Evolutionary conservation across 2,329 filamentous ascomycete species (phyloP).

Genomic region (Monosporascus sp.): DNA sequence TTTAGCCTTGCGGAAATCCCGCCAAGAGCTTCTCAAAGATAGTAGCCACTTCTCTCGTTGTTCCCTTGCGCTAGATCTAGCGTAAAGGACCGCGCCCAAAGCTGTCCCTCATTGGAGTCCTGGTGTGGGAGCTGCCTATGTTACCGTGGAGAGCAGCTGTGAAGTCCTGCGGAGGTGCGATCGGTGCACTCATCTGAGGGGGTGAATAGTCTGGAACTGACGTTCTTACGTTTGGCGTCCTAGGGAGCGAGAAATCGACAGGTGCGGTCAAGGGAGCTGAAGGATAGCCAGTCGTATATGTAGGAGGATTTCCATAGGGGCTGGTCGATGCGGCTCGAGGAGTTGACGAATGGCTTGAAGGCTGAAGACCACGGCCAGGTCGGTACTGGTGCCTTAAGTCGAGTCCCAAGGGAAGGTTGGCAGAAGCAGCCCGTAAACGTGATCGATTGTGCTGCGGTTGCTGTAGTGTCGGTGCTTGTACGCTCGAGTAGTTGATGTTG

Average conservation of each 20-base stretch:
- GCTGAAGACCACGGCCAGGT: constrained; percentile 22
- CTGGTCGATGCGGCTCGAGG: constrained; percentile 34
- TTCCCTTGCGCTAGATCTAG: constrained; percentile 19
- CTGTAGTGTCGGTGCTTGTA: constrained; percentile 35
- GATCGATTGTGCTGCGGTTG: constrained; percentile 38
- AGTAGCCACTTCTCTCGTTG: constrained; percentile 23
- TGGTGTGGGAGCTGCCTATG: constrained; percentile 30
- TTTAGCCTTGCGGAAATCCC: constrained; percentile 17
- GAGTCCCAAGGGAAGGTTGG: constrained; percentile 25
- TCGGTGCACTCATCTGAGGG: constrained; percentile 50
- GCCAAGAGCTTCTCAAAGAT: constrained; percentile 20
- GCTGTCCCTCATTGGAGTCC: constrained; percentile 40
- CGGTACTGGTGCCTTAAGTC: constrained; percentile 28
- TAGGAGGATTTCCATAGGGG: constrained; percentile 35
- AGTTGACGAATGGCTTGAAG: constrained; percentile 23
- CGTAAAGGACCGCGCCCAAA: constrained; percentile 31
- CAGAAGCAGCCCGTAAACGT: constrained; percentile 41
- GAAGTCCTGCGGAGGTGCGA: constrained; percentile 48
- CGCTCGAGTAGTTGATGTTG: constrained; percentile 44
- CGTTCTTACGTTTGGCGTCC: constrained; percentile 33
- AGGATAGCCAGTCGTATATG: constrained; percentile 45
- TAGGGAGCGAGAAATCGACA: constrained; percentile 44
- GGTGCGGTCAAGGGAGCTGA: constrained; percentile 50
- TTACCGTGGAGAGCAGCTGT: constrained; percentile 40
- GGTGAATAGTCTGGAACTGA: constrained; percentile 43